Evolutionary conservation across 2,329 filamentous ascomycete genomes (phyloP).

Genomic region (Chaetomium olivaceum): DNA sequence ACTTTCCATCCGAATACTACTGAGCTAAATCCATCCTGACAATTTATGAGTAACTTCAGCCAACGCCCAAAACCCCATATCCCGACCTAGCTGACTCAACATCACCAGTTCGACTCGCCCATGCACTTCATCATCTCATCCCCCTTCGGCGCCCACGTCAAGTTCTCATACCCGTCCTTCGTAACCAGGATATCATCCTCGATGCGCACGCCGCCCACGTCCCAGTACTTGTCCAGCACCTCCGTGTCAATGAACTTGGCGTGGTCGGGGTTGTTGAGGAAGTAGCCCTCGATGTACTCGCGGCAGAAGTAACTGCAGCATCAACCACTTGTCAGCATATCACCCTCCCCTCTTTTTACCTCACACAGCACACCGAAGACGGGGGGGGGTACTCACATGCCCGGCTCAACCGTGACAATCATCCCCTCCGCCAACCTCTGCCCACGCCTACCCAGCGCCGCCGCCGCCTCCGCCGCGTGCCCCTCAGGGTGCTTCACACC

Average conservation of each 20-base stretch:
- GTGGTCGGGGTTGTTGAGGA: conserved; percentile 60
- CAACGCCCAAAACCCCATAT: not conserved
- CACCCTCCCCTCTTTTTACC: too few species aligned
- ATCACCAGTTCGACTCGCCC: conserved; percentile 38
- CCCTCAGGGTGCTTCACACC: conserved; percentile 13
- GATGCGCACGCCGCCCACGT: conserved; percentile 85
- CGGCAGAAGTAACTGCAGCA: conserved; percentile 67
- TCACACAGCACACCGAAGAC: not conserved
- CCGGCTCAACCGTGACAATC: conserved; percentile 78
- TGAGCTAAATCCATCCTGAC: too few species aligned
- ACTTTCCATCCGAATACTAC: too few species aligned
- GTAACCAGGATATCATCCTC: conserved; percentile 89
- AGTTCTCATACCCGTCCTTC: conserved; percentile 74
- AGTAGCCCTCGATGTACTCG: conserved; percentile 70
- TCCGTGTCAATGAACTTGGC: conserved; percentile 64
- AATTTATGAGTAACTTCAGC: too few species aligned
- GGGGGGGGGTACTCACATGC: conserved; percentile 51
- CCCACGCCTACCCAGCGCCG: conserved; percentile 33
- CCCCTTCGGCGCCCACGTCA: conserved; percentile 78
- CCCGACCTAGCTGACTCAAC: not conserved
- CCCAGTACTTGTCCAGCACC: conserved; percentile 68
- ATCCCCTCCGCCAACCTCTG: conserved; percentile 59
- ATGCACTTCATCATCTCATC: conserved; percentile 67
- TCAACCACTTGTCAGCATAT: conserved; percentile 8
- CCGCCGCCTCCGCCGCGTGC: conserved; percentile 26